Evolutionary conservation across 2,329 filamentous ascomycete genomes (phyloP).

Genomic region (Biscogniauxia sp.): DNA sequence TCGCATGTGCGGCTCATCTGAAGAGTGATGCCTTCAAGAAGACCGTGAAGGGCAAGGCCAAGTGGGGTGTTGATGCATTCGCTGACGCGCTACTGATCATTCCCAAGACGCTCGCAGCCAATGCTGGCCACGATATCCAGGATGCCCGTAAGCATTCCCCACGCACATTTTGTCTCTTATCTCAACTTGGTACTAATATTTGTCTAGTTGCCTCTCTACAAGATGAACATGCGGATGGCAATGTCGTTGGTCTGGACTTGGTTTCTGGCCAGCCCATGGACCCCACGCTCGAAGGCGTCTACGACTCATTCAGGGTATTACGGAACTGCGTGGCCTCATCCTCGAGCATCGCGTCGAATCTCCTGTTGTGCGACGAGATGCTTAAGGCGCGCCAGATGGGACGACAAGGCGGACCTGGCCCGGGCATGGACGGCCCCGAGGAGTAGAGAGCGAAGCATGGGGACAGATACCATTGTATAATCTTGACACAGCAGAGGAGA

Average conservation of each 20-base stretch:
- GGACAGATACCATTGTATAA: not conserved
- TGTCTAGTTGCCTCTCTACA: slow-evolving; percentile 76
- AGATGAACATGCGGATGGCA: slow-evolving; percentile 81
- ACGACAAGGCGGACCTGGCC: slow-evolving; percentile 58
- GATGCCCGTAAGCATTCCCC: slow-evolving; percentile 72
- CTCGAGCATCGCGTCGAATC: slow-evolving; percentile 90
- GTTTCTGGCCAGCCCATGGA: slow-evolving; percentile 92
- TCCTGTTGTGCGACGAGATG: slow-evolving; percentile 94
- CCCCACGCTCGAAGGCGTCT: slow-evolving; percentile 86
- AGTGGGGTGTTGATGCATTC: slow-evolving; percentile 93
- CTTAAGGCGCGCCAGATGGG: slow-evolving; percentile 97
- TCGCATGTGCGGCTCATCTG: slow-evolving; percentile 84
- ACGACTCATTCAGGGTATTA: slow-evolving; percentile 92
- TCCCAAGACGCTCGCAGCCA: slow-evolving; percentile 94
- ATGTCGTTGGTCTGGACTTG: slow-evolving; percentile 82
- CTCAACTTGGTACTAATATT: slow-evolving; percentile 7
- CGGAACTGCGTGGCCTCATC: slow-evolving; percentile 92
- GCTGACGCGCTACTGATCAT: slow-evolving; percentile 93
- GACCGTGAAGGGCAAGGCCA: slow-evolving; percentile 95
- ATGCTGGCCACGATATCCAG: slow-evolving; percentile 94
- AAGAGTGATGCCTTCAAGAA: slow-evolving; percentile 83
- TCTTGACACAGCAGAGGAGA: not conserved
- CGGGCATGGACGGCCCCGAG: slow-evolving; percentile 61
- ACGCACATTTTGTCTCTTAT: not conserved
- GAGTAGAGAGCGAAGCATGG: slow-evolving; percentile 14